Base-by-base conservation (phyloP, 2,329 filamentous ascomycete species). In the Colletotrichum tofieldiae region DNA sequence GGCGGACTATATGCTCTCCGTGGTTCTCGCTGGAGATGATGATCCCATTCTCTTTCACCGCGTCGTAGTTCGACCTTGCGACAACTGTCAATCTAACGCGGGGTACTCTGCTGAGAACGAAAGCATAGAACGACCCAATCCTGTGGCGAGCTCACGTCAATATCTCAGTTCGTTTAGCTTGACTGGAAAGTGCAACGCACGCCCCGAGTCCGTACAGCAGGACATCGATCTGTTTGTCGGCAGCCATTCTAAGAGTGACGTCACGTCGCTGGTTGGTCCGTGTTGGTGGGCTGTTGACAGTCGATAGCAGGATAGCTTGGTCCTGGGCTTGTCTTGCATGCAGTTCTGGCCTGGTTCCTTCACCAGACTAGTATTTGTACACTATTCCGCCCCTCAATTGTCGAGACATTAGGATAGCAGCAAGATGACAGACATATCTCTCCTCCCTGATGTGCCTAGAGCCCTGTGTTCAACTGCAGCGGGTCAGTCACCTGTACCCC, bases 31-130 rank as follows among this genome's bases (percentile, higher is more conserved):
- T 91, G 7, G 82, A 84, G 47, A 92, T 81, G 1, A 79, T 79
- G 77, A 91, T 87, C 12, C 90, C 90, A 41, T 84, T 82, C 16
- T 79, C 78, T 62, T 85, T 85, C 14, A 92, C 88, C 4, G 85
- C 86, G 9, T 84, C 79, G 79, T 89, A 91, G 77, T 92, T 91
- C 0, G 89, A 90, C 32, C 90, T 86, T 54, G 89, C 91, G 54
- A 91, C 86, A 2, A 90, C 88, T 0, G 89, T 91, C 29, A 91
- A 84, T n/a, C 84, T 80, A 23, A 88, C 83, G 37, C 83, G 79
- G 3, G 82, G 73, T 41, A 78, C 80, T 2, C 85, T 83, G 64
- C 81, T 83, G 0, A 89, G 76, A 45, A 90, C 84, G 71, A 89
- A 90, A 9, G 87, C 85, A 75, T 90, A 90, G 74, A 90, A 90